Conservation (phyloP, 1,139 yeast genomes). For the Lodderomyces margitis region DNA sequence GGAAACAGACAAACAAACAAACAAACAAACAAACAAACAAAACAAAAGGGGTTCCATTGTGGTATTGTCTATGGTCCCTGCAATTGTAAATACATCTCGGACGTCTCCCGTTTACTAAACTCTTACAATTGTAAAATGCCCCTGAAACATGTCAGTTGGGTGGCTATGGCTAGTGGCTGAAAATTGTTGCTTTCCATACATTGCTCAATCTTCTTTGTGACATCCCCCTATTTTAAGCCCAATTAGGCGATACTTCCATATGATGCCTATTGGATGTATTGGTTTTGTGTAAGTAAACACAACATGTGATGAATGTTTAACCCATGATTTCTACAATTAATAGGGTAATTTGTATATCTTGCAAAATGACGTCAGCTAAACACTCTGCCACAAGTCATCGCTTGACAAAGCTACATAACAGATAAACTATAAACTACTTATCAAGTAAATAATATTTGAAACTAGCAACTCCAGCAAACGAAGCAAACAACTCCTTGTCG, state of each 20-base stretch:
- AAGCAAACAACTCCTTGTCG: too few relatives aligned
- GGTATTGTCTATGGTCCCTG: too few relatives aligned
- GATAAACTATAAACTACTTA: too few relatives aligned
- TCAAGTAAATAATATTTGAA: too few relatives aligned
- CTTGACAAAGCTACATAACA: not conserved
- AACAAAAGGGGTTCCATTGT: not conserved
- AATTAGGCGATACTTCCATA: too few relatives aligned
- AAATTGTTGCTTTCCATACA: too few relatives aligned
- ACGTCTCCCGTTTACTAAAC: not conserved
- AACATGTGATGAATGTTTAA: not conserved
- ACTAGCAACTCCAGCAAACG: too few relatives aligned
- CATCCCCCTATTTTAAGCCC: too few relatives aligned
- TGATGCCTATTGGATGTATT: too few relatives aligned
- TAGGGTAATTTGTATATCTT: not conserved
- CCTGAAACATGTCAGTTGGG: not conserved
- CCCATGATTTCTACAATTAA: not conserved
- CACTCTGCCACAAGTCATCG: not conserved
- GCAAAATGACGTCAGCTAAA: not conserved
- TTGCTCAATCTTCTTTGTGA: too few relatives aligned
- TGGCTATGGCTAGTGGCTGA: not conserved
- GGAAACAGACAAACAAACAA: conserved; percentile 1
- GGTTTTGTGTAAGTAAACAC: not conserved
- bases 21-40: not conserved
- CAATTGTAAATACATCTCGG: too few relatives aligned
- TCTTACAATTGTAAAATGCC: not conserved